A percentile compares a stretch with the other conserved stretches of the same genome.
These are phyloP conservation scores for Oldenlandia corymbosa DNA, from an alignment of 257 asterid species.

Conservation along the genomic window DNA sequence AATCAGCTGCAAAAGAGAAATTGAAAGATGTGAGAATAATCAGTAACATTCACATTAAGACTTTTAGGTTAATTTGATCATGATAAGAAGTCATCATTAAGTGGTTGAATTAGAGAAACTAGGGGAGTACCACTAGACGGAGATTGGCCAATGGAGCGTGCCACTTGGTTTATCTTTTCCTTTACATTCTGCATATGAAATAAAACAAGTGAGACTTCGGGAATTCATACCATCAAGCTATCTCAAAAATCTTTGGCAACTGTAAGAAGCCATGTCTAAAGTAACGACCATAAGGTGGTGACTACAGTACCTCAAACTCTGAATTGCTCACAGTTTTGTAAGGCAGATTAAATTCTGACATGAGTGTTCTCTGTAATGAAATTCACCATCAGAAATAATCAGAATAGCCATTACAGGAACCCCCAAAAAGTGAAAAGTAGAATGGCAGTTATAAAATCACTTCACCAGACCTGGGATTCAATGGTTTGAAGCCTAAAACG, in stretches of 20 bases:
- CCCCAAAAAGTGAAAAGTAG: conserved; percentile 8
- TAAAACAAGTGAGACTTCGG: not conserved
- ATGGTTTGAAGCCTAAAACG: conserved; percentile 53
- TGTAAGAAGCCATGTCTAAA: not conserved
- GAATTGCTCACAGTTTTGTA: conserved; percentile 67
- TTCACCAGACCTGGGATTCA: conserved; percentile 63
- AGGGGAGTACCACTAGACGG: conserved; percentile 41
- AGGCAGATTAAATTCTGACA: conserved; percentile 77
- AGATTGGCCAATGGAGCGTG: conserved; percentile 50
- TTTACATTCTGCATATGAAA: conserved; percentile 55
- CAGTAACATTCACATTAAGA: too few species aligned
- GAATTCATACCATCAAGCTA: not conserved
- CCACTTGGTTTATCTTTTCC: conserved; percentile 74
- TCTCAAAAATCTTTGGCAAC: not conserved
- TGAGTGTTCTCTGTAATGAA: conserved; percentile 51
- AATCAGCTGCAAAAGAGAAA: conserved; percentile 52
- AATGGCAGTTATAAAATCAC: conserved; percentile 11
- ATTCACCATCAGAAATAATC: conserved; percentile 18
- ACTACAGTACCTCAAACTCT: conserved; percentile 70
- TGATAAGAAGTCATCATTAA: too few species aligned
- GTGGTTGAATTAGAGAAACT: conserved; percentile 1
- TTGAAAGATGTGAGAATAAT: conserved; percentile 10
- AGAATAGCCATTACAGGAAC: conserved; percentile 12
- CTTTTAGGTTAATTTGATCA: too few species aligned
- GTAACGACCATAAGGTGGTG: too few species aligned